phyloP scores from a whole-genome alignment of 2,329 filamentous ascomycete genomes.

The Botrytis tulipae region DNA sequence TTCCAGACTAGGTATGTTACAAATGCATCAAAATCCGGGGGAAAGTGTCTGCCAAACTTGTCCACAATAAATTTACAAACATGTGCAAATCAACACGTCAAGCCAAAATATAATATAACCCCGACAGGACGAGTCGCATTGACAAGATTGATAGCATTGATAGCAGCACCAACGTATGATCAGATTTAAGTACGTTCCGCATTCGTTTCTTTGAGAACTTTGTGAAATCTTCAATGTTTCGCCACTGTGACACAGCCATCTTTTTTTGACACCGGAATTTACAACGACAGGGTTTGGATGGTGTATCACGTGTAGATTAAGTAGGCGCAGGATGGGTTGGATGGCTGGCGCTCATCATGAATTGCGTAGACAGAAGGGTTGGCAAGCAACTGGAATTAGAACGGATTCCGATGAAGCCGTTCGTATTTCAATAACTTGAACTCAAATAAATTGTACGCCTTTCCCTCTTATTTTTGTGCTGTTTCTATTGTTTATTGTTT shows the following conservation, averaged over 20 bases:
- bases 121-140: neutral
- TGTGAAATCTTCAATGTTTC: conserved; percentile 20
- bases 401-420: conserved; percentile 20
- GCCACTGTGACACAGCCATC: conserved; percentile 18
- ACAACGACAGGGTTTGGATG: neutral
- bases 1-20: neutral
- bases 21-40: neutral
- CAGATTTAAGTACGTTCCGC: neutral
- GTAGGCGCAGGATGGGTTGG: neutral
- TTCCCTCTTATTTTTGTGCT: neutral
- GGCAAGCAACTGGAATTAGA: conserved; percentile 11
- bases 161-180: neutral
- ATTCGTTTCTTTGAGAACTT: conserved; percentile 10
- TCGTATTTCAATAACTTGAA: conserved; percentile 1
- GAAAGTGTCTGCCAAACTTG: neutral
- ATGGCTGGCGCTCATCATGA: neutral
- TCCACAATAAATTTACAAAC: neutral
- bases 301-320: neutral
- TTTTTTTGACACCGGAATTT: conserved; percentile 3
- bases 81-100: neutral
- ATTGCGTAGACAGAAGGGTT: conserved; percentile 11
- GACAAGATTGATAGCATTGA: neutral
- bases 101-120: neutral
- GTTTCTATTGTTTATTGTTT: neutral
- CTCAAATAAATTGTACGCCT: neutral